phyloP scores from a whole-genome alignment of 345 rosid genomes.

The Punica granatum region DNA sequence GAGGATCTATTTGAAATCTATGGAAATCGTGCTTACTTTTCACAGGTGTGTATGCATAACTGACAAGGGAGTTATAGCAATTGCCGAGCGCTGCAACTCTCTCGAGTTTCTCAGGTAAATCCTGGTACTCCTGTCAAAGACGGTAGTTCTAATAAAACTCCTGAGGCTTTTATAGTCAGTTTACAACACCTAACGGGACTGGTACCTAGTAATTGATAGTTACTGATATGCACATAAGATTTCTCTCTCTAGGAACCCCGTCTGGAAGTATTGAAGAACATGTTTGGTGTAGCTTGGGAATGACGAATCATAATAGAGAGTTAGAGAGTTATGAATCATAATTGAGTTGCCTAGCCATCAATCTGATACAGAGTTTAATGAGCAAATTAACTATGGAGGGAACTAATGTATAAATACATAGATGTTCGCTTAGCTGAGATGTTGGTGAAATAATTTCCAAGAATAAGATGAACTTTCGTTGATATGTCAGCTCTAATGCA shows the following conservation, averaged over 20 bases:
- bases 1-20: conserved; percentile 5
- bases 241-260: background rate
- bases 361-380: no score
- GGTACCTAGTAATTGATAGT: no score
- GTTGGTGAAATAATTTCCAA: background rate
- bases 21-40: conserved; percentile 9
- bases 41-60: conserved; percentile 79
- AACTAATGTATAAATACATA: no score
- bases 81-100: conserved; percentile 68
- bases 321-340: background rate
- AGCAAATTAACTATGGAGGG: no score
- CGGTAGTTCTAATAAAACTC: background rate
- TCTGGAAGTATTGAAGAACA: background rate
- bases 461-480: background rate
- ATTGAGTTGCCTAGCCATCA: no score
- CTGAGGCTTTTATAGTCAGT: background rate
- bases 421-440: background rate
- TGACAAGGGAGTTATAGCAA: conserved; percentile 59
- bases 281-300: background rate
- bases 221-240: background rate
- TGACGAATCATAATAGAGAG: no score
- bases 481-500: conserved; percentile 21
- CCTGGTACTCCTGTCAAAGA: background rate
- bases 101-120: conserved; percentile 77
- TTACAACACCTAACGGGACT: no score